These are phyloP conservation scores for Colletotrichum cuscutae DNA, from an alignment of 2,329 filamentous ascomycete species.

Conservation along the genomic window DNA sequence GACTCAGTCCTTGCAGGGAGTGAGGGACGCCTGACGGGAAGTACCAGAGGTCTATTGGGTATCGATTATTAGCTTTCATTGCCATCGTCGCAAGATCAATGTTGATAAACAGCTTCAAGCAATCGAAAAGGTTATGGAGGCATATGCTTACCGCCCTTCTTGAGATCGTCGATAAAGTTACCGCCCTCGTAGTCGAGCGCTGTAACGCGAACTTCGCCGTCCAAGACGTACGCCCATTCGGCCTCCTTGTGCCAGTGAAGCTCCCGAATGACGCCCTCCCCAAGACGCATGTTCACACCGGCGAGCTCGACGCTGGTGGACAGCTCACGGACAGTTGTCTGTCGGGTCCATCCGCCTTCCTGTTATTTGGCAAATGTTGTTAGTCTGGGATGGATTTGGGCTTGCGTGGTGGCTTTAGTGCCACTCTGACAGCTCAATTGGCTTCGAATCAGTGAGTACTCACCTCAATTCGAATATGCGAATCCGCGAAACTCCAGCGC, in stretches of 20 bases:
- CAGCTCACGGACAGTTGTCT: conserved; percentile 75
- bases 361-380: conserved; percentile 42
- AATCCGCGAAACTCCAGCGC: conserved; percentile 77
- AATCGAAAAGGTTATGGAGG: too few relatives aligned
- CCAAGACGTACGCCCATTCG: conserved; percentile 81
- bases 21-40: conserved; percentile 83
- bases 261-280: conserved; percentile 77
- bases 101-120: neutral
- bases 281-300: conserved; percentile 82
- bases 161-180: conserved; percentile 80
- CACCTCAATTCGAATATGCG: conserved; percentile 72
- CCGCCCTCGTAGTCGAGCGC: conserved; percentile 80
- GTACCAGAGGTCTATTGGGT: conserved; percentile 75
- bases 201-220: conserved; percentile 76
- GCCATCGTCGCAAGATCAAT: neutral
- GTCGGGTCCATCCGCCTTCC: conserved; percentile 81
- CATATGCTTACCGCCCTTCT: conserved; percentile 61
- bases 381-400: neutral
- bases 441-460: conserved; percentile 29
- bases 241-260: conserved; percentile 86
- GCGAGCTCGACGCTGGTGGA: conserved; percentile 76
- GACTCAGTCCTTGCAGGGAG: conserved; percentile 63
- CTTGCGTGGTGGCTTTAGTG: neutral
- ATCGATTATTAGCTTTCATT: neutral
- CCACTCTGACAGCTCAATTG: neutral